Evolutionary conservation across 805 yeast genomes (phyloP).

Genomic region (Lipomyces kockii): DNA sequence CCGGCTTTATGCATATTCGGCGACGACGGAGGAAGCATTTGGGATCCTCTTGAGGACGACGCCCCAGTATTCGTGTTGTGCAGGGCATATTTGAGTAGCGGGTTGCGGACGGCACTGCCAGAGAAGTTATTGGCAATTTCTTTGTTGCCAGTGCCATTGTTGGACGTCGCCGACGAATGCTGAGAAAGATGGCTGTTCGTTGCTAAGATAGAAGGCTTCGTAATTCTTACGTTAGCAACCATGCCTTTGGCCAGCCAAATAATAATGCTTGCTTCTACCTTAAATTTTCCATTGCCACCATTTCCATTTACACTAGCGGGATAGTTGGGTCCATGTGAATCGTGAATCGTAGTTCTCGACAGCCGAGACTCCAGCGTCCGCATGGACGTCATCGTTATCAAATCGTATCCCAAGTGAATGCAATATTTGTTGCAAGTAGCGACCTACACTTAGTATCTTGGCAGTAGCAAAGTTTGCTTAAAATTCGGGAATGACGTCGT

Average conservation of each 20-base stretch:
- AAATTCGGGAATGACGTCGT: background rate
- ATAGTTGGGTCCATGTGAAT: conserved; percentile 15
- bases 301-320: background rate
- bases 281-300: conserved; percentile 13
- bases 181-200: conserved; percentile 1
- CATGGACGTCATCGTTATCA: conserved; percentile 24
- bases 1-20: conserved; percentile 33
- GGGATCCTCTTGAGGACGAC: conserved; percentile 20
- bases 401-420: background rate
- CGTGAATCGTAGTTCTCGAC: conserved; percentile 31
- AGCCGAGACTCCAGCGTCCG: conserved; percentile 30
- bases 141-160: conserved; percentile 17
- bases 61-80: conserved; percentile 21
- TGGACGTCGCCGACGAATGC: conserved; percentile 1
- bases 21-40: conserved; percentile 35
- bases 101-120: conserved; percentile 31
- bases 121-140: conserved; percentile 20
- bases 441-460: background rate
- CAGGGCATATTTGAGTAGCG: conserved; percentile 33
- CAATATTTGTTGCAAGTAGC: background rate
- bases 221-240: background rate
- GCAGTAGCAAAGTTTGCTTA: background rate
- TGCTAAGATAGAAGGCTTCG: background rate
- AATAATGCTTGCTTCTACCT: conserved; percentile 5
- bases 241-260: background rate